Evolutionary conservation across 805 yeast genomes (phyloP).

Genomic region (Candida incommunis): DNA sequence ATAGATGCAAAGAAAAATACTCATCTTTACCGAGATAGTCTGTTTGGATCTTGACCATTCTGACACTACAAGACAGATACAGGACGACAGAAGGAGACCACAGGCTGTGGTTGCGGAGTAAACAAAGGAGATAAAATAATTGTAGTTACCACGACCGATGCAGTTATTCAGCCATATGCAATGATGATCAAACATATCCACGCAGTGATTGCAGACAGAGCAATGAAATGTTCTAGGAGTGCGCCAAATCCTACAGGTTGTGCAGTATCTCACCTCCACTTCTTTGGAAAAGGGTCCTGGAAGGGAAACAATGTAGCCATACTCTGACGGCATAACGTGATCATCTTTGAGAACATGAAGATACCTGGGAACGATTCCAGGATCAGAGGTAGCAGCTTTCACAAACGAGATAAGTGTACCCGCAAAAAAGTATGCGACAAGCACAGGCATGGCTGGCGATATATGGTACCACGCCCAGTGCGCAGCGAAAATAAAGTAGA

Average conservation of each 20-base stretch:
- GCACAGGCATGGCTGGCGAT: slow-evolving; percentile 40
- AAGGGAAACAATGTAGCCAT: slow-evolving; percentile 33
- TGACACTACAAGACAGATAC: slow-evolving; percentile 22
- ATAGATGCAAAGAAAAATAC: slow-evolving; percentile 40
- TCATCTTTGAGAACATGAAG: slow-evolving; percentile 38
- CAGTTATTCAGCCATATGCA: slow-evolving; percentile 53
- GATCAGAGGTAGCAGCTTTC: slow-evolving; percentile 46
- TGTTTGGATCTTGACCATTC: slow-evolving; percentile 3
- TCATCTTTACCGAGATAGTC: slow-evolving; percentile 11
- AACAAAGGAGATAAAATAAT: slow-evolving; percentile 45
- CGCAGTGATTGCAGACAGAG: slow-evolving; percentile 33
- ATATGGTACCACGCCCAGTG: slow-evolving; percentile 42
- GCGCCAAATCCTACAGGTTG: slow-evolving; percentile 59
- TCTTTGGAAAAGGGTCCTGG: slow-evolving; percentile 24
- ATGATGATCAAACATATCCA: slow-evolving; percentile 41
- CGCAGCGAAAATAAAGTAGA: slow-evolving; percentile 37
- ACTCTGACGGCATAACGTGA: slow-evolving; percentile 39
- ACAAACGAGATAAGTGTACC: slow-evolving; percentile 34
- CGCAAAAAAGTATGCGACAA: slow-evolving; percentile 46
- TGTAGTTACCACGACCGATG: slow-evolving; percentile 44
- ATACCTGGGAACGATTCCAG: slow-evolving; percentile 56
- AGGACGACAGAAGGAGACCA: slow-evolving; percentile 16
- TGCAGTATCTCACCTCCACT: slow-evolving; percentile 37
- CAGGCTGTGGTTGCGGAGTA: slow-evolving; percentile 23
- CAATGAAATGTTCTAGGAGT: slow-evolving; percentile 58